Evolutionary conservation across 2,329 filamentous ascomycete species (phyloP), one percentile per base, ranked within the genome.

Genomic region (Colletotrichum simmondsii): DNA sequence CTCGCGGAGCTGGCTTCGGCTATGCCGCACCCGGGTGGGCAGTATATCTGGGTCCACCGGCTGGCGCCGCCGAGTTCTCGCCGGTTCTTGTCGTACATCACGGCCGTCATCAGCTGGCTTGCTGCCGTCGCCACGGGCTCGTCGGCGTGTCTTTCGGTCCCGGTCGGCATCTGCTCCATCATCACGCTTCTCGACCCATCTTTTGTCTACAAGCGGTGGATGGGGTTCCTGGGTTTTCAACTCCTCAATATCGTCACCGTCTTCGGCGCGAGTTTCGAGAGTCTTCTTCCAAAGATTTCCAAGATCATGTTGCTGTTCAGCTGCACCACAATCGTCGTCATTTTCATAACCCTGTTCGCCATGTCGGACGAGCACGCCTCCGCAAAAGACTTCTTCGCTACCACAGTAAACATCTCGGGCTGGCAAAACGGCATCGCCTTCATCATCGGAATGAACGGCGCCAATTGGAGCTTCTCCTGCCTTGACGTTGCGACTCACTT

Each of bases 391-490:
- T 78, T 78, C 68, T 80, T 80, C 49, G 30, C 70, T 22, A 68
- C 68, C 3, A 66, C 69, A 3, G 68, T 77, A 46, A 80, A 80
- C 46, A 59, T 75, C 0, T 74, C 75, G 0, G 78, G 78, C 2
- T 80, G 78, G 78, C 72, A 56, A 10, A 73, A 78, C 11, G 79
- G 79, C 7, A 68, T 80, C 35, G 78, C 78, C 3, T 79, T 79
- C 63, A 76, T 80, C 46, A 78, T 79, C 26, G 79, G 78, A 16
- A 76, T 80, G 64, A 78, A 77, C 35, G 78, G 78, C 0, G 75
- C 76, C 56, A 79, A 80, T 61, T 80, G 79, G 79, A 78, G 77
- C 62, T 78, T 79, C 24, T 79, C 77, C 1, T 80, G 78, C 54
- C 76, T 80, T 22, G 79, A 80, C 22, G 77, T 78, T 12, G 75